A percentile compares a stretch with the other conserved stretches of the same genome.
phyloP scores from a whole-genome alignment of 768 basidiomycete species.

The Holtermannia corniformis region DNA sequence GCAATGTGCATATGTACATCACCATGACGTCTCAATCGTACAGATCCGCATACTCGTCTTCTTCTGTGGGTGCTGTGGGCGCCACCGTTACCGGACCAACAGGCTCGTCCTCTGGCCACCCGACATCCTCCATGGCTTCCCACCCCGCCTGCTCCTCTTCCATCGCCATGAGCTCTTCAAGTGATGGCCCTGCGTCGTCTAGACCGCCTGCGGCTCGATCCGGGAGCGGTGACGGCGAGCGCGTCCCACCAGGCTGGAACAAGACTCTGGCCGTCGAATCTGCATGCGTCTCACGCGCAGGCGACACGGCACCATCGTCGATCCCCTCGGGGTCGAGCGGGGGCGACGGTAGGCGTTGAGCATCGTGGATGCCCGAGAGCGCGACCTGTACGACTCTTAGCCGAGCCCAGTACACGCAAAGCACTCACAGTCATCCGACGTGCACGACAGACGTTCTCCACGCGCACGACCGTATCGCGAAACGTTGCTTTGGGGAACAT shows the following conservation, averaged over 20 bases:
- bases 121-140: constrained; percentile 1
- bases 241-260: constrained; percentile 20
- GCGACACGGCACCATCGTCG: not conserved
- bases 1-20: not conserved
- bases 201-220: not conserved
- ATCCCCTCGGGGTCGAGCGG: constrained; percentile 54
- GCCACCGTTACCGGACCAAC: constrained; percentile 3
- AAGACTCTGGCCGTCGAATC: not conserved
- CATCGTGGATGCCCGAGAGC: constrained; percentile 3
- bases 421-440: constrained; percentile 69
- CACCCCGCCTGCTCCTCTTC: constrained; percentile 54
- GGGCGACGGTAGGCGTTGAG: constrained; percentile 44
- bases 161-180: constrained; percentile 48
- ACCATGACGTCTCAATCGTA: constrained; percentile 20
- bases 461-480: constrained; percentile 67
- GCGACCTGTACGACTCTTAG: not conserved
- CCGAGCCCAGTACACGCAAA: not conserved
- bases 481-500: constrained; percentile 86
- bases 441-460: constrained; percentile 82
- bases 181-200: constrained; percentile 11
- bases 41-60: constrained; percentile 34
- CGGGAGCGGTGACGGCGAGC: constrained; percentile 47
- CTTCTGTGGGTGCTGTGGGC: constrained; percentile 9
- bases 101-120: not conserved
- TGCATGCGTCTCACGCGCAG: not conserved